Base-by-base conservation (phyloP, 2,329 filamentous ascomycete genomes). In the Talaromyces sp. region DNA sequence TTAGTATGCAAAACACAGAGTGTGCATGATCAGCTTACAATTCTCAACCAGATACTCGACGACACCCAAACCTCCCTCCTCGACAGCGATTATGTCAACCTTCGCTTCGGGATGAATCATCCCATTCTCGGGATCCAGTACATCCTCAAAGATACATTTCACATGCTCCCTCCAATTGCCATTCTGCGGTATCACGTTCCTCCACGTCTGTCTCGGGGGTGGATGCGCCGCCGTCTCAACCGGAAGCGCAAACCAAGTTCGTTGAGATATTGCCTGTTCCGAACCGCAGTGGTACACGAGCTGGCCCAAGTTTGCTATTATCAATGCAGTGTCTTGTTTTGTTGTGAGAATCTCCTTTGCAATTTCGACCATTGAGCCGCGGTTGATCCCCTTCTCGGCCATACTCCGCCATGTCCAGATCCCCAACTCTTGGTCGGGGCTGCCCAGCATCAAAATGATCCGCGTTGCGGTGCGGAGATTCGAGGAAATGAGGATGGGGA, bases 251-350 rank as follows among this genome's bases (percentile, higher is more conserved):
- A 79, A 71, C 80, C 88, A 89, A 2, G 81, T 82, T 0, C 72
- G 71, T 1, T 82, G 72, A 0, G 85, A 89, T 65, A 96, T 79
- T 0, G 86, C 81, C 56, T 83, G 82, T 58, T 82, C 76, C 1
- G 82, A 82, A 58, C 84, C 82, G 44, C 89, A 85, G 73, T 89
- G 91, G 87, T 91, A 97, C 69, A 88, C 80, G 18, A 90, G 79
- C 76, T 96, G 87, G 4, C 91, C 91, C 3, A 86, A 81, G 72
- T 96, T 97, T 52, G 91, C 85, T 28, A 96, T 79, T 31, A 97
- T 77, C 62, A 97, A 77, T 2, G 72, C 67, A 0, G 70, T 31
- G 21, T 80, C 58, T 50, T 16, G 7, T 25, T 44, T 33, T 2
- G 14, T 37, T 2, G 14, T 39, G 2, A 79, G 73, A 14, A 84